These are phyloP conservation scores for Jatropha podagrica DNA, from an alignment of 441 rosid species.

Conservation along the genomic window DNA sequence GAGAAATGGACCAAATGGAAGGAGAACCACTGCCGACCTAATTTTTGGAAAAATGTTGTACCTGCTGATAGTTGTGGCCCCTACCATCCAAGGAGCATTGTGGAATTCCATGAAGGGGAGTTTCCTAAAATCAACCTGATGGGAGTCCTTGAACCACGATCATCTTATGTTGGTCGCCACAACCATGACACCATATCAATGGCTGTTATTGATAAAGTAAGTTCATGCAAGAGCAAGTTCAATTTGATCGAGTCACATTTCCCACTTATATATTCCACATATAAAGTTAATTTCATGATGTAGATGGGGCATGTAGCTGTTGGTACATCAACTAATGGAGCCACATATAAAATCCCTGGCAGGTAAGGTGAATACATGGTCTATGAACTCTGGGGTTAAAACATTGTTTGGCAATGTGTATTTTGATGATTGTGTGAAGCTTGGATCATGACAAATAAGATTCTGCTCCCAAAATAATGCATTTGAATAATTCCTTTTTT, in stretches of 20 bases:
- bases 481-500: not conserved
- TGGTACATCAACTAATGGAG: constrained; percentile 97
- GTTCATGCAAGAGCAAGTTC: constrained; percentile 21
- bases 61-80: constrained; percentile 73
- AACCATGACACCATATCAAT: constrained; percentile 91
- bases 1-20: constrained; percentile 84
- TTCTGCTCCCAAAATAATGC: constrained; percentile 3
- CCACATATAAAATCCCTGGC: constrained; percentile 90
- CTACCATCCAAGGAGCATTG: constrained; percentile 42
- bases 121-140: constrained; percentile 32
- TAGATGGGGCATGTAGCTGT: constrained; percentile 90
- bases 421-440: not conserved
- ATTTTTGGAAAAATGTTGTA: constrained; percentile 78
- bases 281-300: constrained; percentile 17
- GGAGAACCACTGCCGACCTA: constrained; percentile 71
- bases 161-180: constrained; percentile 61
- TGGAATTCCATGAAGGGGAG: constrained; percentile 22
- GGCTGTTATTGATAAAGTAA: constrained; percentile 85
- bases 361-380: constrained; percentile 46
- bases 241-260: not conserved
- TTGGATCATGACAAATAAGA: not conserved
- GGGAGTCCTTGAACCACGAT: constrained; percentile 35
- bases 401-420: not conserved
- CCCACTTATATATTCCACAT: constrained; percentile 7
- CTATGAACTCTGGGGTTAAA: not conserved